These are phyloP conservation scores for Salvia sclarea DNA, from an alignment of 305 asterid species.

Conservation along the genomic window DNA sequence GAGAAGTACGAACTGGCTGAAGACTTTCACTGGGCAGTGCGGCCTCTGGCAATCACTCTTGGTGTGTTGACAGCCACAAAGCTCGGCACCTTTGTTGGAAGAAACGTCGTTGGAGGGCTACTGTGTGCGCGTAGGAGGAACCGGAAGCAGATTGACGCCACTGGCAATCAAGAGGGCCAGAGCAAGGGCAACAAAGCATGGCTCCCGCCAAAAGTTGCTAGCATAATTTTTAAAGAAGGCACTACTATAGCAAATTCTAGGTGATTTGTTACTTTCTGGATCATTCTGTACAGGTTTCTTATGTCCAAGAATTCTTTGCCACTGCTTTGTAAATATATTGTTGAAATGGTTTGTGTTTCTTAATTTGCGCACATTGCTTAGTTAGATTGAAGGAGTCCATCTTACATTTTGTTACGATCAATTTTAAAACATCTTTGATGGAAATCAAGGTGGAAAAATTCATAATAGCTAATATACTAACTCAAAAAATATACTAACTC, in stretches of 20 bases:
- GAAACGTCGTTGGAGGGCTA: constrained; percentile 31
- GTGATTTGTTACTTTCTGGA: background rate
- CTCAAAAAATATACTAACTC: no score
- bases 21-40: constrained; percentile 66
- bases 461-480: no score
- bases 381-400: no score
- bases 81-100: constrained; percentile 49
- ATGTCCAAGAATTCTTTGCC: constrained; percentile 4
- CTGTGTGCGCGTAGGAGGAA: constrained; percentile 15
- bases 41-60: constrained; percentile 48
- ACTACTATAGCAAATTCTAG: constrained; percentile 15
- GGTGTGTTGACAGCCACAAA: constrained; percentile 42
- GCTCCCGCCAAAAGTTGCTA: constrained; percentile 48
- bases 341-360: background rate
- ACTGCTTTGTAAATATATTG: constrained; percentile 4
- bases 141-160: constrained; percentile 27
- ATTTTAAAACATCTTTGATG: no score
- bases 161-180: constrained; percentile 35
- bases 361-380: no score
- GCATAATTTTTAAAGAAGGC: constrained; percentile 44
- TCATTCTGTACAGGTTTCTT: constrained; percentile 12
- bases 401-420: no score
- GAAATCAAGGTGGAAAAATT: no score
- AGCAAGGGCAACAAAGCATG: constrained; percentile 40
- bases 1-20: constrained; percentile 58